Conservation (phyloP, 371 early-diverging fungal species). For the Dichotomocladium elegans region DNA sequence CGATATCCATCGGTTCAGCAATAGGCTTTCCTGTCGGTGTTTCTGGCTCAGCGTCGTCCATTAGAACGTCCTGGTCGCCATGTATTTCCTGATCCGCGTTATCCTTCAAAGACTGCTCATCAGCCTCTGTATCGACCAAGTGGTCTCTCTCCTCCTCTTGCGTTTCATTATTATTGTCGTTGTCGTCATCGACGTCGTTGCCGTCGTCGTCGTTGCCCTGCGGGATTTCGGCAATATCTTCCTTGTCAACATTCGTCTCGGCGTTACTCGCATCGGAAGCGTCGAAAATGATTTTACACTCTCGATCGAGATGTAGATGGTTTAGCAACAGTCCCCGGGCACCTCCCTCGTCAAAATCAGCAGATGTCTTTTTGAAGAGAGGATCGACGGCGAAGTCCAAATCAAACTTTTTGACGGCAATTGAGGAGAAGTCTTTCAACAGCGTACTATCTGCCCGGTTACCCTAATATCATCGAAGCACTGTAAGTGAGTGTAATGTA, state of each 20-base stretch:
- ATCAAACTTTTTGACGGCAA: slow-evolving; percentile 87
- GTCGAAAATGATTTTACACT: slow-evolving; percentile 93
- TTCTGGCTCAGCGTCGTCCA: neutral
- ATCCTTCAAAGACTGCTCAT: slow-evolving; percentile 4
- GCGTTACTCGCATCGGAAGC: slow-evolving; percentile 70
- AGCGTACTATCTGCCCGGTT: slow-evolving; percentile 65
- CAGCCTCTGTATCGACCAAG: neutral
- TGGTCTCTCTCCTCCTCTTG: slow-evolving; percentile 3
- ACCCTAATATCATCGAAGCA: slow-evolving; percentile 11
- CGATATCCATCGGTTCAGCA: neutral
- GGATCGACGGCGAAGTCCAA: slow-evolving; percentile 93
- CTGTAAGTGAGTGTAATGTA: neutral
- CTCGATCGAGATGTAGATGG: slow-evolving; percentile 72
- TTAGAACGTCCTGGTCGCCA: neutral
- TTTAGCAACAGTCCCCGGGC: slow-evolving; percentile 90
- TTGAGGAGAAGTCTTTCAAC: slow-evolving; percentile 71
- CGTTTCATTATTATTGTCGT: neutral
- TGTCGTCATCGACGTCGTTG: neutral
- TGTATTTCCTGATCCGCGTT: neutral
- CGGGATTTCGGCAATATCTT: slow-evolving; percentile 4
- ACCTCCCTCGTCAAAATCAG: slow-evolving; percentile 98
- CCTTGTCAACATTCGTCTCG: slow-evolving; percentile 3
- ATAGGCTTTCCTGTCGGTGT: neutral
- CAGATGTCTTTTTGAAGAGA: slow-evolving; percentile 95
- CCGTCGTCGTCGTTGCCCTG: neutral